Conservation (phyloP, 805 yeast genomes). For the Wickerhamomyces subpelliculosus region DNA sequence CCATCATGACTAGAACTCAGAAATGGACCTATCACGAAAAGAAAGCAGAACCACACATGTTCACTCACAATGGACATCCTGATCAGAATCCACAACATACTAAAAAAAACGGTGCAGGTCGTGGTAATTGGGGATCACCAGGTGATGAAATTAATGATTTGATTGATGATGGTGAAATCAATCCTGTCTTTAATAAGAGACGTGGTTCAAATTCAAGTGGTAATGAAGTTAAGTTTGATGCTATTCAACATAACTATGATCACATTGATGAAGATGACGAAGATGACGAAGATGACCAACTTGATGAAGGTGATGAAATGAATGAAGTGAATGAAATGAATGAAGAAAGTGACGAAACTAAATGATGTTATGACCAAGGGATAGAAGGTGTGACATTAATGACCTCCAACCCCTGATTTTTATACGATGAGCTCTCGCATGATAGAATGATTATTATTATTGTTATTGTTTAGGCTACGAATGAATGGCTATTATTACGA, state of each 20-base stretch:
- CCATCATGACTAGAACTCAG: constrained; percentile 66
- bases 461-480: too few relatives aligned
- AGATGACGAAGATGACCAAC: background rate
- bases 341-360: background rate
- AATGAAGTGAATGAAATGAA: background rate
- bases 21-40: constrained; percentile 66
- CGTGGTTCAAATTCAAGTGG: constrained; percentile 43
- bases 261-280: background rate
- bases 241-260: constrained; percentile 18
- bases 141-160: constrained; percentile 72
- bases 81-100: constrained; percentile 69
- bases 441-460: too few relatives aligned
- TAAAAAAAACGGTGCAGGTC: constrained; percentile 82
- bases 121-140: constrained; percentile 79
- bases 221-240: constrained; percentile 34
- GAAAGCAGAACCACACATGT: constrained; percentile 58
- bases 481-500: too few relatives aligned
- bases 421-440: too few relatives aligned
- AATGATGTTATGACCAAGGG: too few relatives aligned
- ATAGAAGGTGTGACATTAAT: too few relatives aligned
- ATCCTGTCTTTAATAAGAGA: constrained; percentile 39
- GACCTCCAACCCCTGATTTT: too few relatives aligned
- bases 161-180: constrained; percentile 50
- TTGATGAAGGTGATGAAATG: background rate
- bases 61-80: constrained; percentile 67